Conservation (phyloP, 108 stramenopile species). For the Nitzschia palea region DNA sequence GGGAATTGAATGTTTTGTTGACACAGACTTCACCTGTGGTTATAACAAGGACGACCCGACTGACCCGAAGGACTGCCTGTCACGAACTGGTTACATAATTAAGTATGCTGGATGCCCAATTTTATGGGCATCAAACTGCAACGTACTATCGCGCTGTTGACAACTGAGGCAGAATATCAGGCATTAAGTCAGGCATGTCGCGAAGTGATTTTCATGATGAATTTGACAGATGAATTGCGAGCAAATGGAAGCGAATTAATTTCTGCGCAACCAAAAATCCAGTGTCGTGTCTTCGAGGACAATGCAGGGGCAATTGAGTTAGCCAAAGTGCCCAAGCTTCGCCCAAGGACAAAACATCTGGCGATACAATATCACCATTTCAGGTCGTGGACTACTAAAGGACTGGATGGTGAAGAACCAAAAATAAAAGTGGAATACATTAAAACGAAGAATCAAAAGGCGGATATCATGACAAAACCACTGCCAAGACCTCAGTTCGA, state of each 20-base stretch:
- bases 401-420: no score
- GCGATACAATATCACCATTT: conserved; percentile 58
- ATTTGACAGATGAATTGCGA: conserved; percentile 13
- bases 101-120: conserved; percentile 24
- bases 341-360: conserved; percentile 46
- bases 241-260: background rate
- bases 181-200: conserved; percentile 42
- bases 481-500: no score
- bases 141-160: conserved; percentile 35
- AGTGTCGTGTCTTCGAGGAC: conserved; percentile 19
- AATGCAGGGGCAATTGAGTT: background rate
- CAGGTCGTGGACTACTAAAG: no score
- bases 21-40: conserved; percentile 54
- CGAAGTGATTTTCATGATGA: conserved; percentile 32
- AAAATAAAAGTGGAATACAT: no score
- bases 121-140: conserved; percentile 50
- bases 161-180: conserved; percentile 51
- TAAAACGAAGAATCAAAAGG: no score
- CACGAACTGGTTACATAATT: conserved; percentile 40
- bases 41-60: background rate
- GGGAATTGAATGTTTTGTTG: conserved; percentile 39
- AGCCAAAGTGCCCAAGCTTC: conserved; percentile 19
- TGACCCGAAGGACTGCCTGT: background rate
- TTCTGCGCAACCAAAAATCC: background rate
- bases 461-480: no score